Evolutionary conservation across 495 filamentous ascomycete genomes (phyloP), one percentile per base, ranked within the genome.

Genomic region (Aspergillus nidulans): DNA sequence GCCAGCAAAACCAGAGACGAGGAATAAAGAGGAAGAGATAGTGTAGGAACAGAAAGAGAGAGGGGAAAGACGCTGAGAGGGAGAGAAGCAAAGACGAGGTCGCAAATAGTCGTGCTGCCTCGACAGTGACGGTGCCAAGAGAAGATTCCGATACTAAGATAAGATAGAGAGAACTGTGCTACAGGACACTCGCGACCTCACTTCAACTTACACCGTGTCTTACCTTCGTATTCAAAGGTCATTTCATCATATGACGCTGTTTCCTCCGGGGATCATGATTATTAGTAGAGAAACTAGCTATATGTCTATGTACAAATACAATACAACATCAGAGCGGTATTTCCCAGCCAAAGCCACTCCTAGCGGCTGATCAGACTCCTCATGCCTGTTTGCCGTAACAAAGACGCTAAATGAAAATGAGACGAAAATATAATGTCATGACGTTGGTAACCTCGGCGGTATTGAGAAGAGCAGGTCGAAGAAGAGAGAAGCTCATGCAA

Each of bases 241-340:
- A 46, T 25, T 47, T 18, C 38, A 42, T 25, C 34, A 9, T 18
- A 49, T n/a, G 47, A 30, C 40, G 51, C 56, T 51, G 40, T 50
- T 50, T 59, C 42, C 41, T 48, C 52, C 26, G 39, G 36, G 43
- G 34, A 58, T 58, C 45, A 36, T 38, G 26, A 48, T 49, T 48
- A 58, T 58, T 48, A 51, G 55, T 52, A 52, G 56, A 53, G 45
- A 38, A 54, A 20, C 45, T 40, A 45, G 55, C 43, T 52, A 56
- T 49, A 57, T 15, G 51, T 61, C 59, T 61, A 61, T 61, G 58
- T 61, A 57, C 58, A 60, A 52, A 61, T 61, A 57, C 58, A 60
- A 52, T 56, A 56, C 53, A 56, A 60, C 53, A 54, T 46, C 36
- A 45, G 43, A 40, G 52, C 52, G 32, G 56, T 49, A 56, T 59